Evolutionary conservation across 2,329 filamentous ascomycete species (phyloP).

Genomic region (Chrysoporthe austroafricana): DNA sequence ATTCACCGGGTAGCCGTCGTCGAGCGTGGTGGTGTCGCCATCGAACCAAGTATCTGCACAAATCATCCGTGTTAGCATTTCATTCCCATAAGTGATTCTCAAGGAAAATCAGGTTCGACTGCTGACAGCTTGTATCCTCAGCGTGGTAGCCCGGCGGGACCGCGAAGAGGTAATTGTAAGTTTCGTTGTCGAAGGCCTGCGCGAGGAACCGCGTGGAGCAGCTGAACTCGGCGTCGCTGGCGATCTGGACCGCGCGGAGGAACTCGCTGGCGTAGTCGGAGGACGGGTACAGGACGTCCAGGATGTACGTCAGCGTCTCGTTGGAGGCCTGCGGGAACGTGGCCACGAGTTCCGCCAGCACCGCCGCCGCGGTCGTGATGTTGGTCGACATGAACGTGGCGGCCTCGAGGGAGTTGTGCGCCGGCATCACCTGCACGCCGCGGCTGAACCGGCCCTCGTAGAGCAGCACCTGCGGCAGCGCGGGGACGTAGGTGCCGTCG

Average conservation of each 20-base stretch:
- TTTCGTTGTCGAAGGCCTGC: conserved; percentile 48
- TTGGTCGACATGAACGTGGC: conserved; percentile 45
- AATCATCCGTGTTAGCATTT: too few relatives aligned
- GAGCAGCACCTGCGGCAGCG: conserved; percentile 36
- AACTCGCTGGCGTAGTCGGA: conserved; percentile 49
- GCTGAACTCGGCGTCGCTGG: conserved; percentile 48
- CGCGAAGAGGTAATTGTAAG: conserved; percentile 56
- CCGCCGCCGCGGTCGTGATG: conserved; percentile 44
- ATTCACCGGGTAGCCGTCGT: conserved; percentile 36
- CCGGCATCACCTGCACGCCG: conserved; percentile 49
- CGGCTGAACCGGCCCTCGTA: conserved; percentile 37
- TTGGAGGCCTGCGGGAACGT: conserved; percentile 30
- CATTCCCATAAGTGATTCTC: too few relatives aligned
- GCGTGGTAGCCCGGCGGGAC: conserved; percentile 58
- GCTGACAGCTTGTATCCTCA: conserved; percentile 47
- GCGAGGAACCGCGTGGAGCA: conserved; percentile 58
- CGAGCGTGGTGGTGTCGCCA: conserved; percentile 35
- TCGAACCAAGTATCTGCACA: conserved; percentile 40
- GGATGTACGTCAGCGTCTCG: conserved; percentile 44
- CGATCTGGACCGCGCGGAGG: conserved; percentile 45
- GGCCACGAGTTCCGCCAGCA: conserved; percentile 43
- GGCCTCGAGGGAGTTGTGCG: conserved; percentile 53
- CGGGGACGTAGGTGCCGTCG: conserved; percentile 37
- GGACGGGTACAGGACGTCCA: conserved; percentile 42
- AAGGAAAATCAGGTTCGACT: not conserved